Evolutionary conservation across 2,329 filamentous ascomycete species (phyloP).

Genomic region (Clathrospora elynae): DNA sequence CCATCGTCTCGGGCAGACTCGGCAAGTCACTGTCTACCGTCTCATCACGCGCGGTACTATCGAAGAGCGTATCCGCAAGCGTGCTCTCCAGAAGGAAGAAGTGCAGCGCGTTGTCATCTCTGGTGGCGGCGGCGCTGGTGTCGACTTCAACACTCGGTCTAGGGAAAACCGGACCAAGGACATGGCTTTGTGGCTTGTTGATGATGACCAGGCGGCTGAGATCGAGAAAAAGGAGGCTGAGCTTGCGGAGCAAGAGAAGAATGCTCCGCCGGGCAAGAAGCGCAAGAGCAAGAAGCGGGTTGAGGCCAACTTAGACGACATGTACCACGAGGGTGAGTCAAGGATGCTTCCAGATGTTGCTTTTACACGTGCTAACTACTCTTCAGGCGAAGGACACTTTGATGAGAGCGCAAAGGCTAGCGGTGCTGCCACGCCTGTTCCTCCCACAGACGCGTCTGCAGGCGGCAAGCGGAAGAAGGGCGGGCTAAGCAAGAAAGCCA

Average conservation of each 20-base stretch:
- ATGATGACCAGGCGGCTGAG: conserved; percentile 92
- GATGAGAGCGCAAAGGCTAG: conserved; percentile 86
- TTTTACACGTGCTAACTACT: conserved; percentile 30
- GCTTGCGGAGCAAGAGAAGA: conserved; percentile 68
- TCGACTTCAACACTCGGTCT: conserved; percentile 94
- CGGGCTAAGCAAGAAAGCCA: conserved; percentile 57
- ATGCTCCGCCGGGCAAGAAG: conserved; percentile 47
- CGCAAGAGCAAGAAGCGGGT: conserved; percentile 67
- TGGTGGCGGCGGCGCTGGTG: conserved; percentile 78
- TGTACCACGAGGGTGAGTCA: conserved; percentile 96
- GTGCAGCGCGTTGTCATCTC: conserved; percentile 97
- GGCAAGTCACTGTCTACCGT: conserved; percentile 95
- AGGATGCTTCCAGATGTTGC: neutral
- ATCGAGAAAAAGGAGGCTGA: conserved; percentile 94
- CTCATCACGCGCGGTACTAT: conserved; percentile 97
- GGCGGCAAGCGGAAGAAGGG: conserved; percentile 58
- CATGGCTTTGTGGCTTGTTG: conserved; percentile 97
- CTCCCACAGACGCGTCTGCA: conserved; percentile 46
- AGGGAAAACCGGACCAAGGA: conserved; percentile 95
- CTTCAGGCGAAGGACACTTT: conserved; percentile 89
- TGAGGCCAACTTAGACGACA: conserved; percentile 80
- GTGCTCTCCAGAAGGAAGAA: conserved; percentile 96
- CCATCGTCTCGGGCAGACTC: conserved; percentile 94
- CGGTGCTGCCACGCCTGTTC: conserved; percentile 81
- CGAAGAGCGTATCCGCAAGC: conserved; percentile 96